Evolutionary conservation across 2,329 filamentous ascomycete species (phyloP).

Genomic region (Aspergillus bombycis): DNA sequence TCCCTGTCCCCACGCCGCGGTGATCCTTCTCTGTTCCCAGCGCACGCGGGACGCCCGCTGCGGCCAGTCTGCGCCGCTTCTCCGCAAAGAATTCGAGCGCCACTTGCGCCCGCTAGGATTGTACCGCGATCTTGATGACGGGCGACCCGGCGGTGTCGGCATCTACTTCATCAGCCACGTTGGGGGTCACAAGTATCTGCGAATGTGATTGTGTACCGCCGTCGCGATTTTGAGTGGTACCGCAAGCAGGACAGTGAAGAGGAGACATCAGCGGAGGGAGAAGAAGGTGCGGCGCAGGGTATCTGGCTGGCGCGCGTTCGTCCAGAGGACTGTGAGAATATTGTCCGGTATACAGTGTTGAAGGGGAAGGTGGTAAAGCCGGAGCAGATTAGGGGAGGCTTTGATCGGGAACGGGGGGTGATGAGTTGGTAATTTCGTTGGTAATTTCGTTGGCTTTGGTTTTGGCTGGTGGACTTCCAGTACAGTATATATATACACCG

Average conservation of each 20-base stretch:
- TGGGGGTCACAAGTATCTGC: conserved; percentile 95
- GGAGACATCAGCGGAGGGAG: conserved; percentile 37
- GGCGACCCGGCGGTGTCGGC: conserved; percentile 86
- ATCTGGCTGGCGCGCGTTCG: conserved; percentile 87
- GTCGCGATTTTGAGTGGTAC: conserved; percentile 49
- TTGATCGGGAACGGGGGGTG: conserved; percentile 78
- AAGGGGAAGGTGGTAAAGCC: conserved; percentile 95
- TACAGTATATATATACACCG: background rate
- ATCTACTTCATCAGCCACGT: conserved; percentile 97
- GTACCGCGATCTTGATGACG: conserved; percentile 84
- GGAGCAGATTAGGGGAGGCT: conserved; percentile 82
- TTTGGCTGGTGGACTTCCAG: too few species aligned
- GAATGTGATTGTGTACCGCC: conserved; percentile 89
- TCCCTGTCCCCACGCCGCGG: conserved; percentile 77
- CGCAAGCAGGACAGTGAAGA: conserved; percentile 24
- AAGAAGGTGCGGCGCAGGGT: conserved; percentile 74
- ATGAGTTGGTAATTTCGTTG: conserved; percentile 73
- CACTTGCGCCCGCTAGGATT: conserved; percentile 83
- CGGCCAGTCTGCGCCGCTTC: conserved; percentile 86
- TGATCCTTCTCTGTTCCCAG: conserved; percentile 94
- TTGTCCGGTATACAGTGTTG: conserved; percentile 84
- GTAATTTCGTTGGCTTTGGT: conserved; percentile 8
- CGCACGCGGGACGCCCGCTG: conserved; percentile 92
- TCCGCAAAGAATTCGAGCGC: conserved; percentile 86
- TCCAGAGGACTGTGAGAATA: conserved; percentile 90